A percentile compares a stretch with the other conserved stretches of the same genome.
These are phyloP conservation scores for Wallacemonas sp. DNA, from an alignment of 208 protist species.

Conservation along the genomic window DNA sequence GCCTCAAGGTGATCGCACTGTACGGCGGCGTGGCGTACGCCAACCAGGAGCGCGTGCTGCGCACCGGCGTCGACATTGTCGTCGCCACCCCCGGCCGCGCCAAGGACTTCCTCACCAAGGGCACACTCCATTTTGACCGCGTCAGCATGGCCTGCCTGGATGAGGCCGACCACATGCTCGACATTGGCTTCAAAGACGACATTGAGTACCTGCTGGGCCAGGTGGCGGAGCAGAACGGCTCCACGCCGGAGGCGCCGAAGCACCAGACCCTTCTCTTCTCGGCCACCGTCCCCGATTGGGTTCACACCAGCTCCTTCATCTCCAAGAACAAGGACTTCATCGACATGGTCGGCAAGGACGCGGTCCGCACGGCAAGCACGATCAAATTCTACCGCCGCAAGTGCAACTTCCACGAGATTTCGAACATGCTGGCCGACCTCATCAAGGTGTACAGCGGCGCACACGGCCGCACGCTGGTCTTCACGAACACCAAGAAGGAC, in stretches of 20 bases:
- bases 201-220: slow-evolving; percentile 95
- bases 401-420: slow-evolving; percentile 90
- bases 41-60: slow-evolving; percentile 90
- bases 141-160: slow-evolving; percentile 96
- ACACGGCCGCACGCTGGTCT: slow-evolving; percentile 88
- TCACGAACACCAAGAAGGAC: slow-evolving; percentile 94
- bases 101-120: slow-evolving; percentile 99
- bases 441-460: slow-evolving; percentile 90
- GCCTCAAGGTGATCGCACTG: slow-evolving; percentile 92
- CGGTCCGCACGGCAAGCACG: slow-evolving; percentile 93
- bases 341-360: slow-evolving; percentile 93
- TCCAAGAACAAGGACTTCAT: slow-evolving; percentile 92
- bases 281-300: slow-evolving; percentile 93
- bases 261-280: slow-evolving; percentile 95
- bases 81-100: slow-evolving; percentile 98
- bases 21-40: slow-evolving; percentile 95
- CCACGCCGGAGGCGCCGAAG: slow-evolving; percentile 59
- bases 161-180: slow-evolving; percentile 98
- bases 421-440: slow-evolving; percentile 91
- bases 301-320: slow-evolving; percentile 82
- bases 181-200: slow-evolving; percentile 97
- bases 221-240: slow-evolving; percentile 90
- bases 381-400: slow-evolving; percentile 89
- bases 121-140: slow-evolving; percentile 88
- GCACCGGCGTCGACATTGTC: slow-evolving; percentile 98